Evolutionary conservation across 108 stramenopile species (phyloP).

Genomic region (Fragilaria crotonensis): DNA sequence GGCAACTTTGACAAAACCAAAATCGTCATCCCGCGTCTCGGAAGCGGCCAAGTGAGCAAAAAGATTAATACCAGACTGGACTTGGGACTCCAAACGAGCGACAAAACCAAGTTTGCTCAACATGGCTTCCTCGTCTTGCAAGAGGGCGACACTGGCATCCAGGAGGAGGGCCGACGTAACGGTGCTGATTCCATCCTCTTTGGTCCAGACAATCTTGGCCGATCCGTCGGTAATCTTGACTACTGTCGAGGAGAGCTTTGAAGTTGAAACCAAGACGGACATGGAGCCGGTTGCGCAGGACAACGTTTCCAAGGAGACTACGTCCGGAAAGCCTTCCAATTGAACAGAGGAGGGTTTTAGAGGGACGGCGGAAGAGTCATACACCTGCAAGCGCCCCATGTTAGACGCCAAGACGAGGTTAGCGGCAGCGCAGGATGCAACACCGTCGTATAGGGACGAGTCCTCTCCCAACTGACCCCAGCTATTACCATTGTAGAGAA

Average conservation of each 20-base stretch:
- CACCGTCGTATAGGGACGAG: conserved; percentile 9
- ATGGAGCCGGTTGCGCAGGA: conserved; percentile 26
- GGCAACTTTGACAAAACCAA: conserved; percentile 81
- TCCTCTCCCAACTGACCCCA: conserved; percentile 10
- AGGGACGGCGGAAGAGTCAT: not conserved
- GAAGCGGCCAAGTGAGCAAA: too few species aligned
- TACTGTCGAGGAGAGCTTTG: conserved; percentile 18
- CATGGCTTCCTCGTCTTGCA: conserved; percentile 42
- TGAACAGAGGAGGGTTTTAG: not conserved
- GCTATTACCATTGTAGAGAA: conserved; percentile 12
- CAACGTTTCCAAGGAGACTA: conserved; percentile 10
- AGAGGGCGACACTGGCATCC: conserved; percentile 45
- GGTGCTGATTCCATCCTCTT: conserved; percentile 65
- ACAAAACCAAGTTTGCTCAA: conserved; percentile 42
- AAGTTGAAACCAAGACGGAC: conserved; percentile 37
- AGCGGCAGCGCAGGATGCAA: conserved; percentile 26
- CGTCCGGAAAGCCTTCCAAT: not conserved
- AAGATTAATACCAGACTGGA: conserved; percentile 40
- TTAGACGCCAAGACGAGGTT: conserved; percentile 18
- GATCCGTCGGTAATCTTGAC: not conserved
- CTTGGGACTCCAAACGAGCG: conserved; percentile 41
- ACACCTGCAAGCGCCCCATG: not conserved
- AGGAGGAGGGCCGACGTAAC: conserved; percentile 57
- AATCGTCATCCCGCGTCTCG: conserved; percentile 44
- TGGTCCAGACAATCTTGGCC: conserved; percentile 45